Conservation (phyloP, 495 filamentous ascomycete genomes). For the Trichoderma reesei region DNA sequence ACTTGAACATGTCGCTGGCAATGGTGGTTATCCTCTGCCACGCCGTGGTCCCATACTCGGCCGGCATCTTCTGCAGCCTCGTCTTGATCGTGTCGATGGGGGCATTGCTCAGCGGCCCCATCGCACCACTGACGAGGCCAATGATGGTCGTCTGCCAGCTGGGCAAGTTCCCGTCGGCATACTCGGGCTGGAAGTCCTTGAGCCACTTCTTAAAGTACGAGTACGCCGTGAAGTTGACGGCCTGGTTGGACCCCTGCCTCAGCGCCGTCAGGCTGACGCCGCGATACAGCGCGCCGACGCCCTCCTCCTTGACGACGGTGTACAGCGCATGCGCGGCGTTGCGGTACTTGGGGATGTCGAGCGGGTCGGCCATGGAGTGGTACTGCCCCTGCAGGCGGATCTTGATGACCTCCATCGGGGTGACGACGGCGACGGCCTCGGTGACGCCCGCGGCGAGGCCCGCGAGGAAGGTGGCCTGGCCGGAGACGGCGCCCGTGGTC, state of each 20-base stretch:
- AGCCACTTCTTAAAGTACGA: constrained; percentile 78
- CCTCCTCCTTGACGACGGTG: constrained; percentile 87
- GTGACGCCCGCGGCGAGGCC: constrained; percentile 89
- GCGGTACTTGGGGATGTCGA: constrained; percentile 90
- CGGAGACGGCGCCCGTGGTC: constrained; percentile 57
- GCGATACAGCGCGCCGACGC: constrained; percentile 74
- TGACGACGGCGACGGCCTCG: constrained; percentile 91
- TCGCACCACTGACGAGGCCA: constrained; percentile 83
- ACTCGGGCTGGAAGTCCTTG: constrained; percentile 56
- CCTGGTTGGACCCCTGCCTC: constrained; percentile 93
- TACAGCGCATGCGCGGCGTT: constrained; percentile 93
- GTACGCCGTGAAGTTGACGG: constrained; percentile 98
- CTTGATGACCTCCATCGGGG: constrained; percentile 98
- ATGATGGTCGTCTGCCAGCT: constrained; percentile 85
- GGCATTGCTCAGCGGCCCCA: constrained; percentile 91
- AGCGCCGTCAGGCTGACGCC: constrained; percentile 89
- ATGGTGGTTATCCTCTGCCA: constrained; percentile 68
- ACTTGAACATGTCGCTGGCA: constrained; percentile 87
- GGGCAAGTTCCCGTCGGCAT: constrained; percentile 52
- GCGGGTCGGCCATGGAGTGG: constrained; percentile 85
- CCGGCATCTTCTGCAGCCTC: constrained; percentile 80
- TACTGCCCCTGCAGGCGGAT: constrained; percentile 96
- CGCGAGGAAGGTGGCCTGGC: constrained; percentile 76
- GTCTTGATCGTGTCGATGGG: constrained; percentile 99
- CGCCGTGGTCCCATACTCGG: constrained; percentile 69